Evolutionary conservation across 73 alveolate genomes (phyloP).

Genomic region (Paramecium octaurelia): DNA sequence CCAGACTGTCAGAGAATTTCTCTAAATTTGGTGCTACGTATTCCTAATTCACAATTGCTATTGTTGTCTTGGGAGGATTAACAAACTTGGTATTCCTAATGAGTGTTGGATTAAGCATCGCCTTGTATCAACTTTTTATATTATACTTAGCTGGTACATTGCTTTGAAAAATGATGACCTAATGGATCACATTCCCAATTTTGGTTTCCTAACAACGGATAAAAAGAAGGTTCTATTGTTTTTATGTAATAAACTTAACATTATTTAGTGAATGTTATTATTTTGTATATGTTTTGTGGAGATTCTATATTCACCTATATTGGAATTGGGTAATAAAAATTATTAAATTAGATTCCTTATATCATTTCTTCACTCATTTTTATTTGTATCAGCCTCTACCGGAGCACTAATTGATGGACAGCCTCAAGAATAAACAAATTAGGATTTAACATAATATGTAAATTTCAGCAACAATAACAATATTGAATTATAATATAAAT

Average conservation of each 20-base stretch:
- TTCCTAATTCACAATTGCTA: neutral
- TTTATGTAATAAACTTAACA: neutral
- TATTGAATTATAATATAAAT: neutral
- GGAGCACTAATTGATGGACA: neutral
- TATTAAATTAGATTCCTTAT: neutral
- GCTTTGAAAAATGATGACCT: neutral
- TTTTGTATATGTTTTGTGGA: constrained; percentile 33
- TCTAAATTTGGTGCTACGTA: neutral
- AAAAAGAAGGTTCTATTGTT: constrained; percentile 5
- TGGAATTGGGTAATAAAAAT: neutral
- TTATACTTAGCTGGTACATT: neutral
- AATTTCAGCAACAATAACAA: neutral
- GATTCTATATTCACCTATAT: constrained; percentile 36
- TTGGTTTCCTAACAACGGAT: neutral
- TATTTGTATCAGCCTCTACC: constrained; percentile 17
- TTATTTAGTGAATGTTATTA: neutral
- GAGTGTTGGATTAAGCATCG: neutral
- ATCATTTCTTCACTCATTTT: constrained; percentile 20
- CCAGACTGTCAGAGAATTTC: constrained; percentile 9
- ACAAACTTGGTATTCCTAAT: neutral
- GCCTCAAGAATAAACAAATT: neutral
- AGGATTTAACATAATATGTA: neutral
- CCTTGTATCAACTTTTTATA: neutral
- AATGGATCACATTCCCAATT: neutral
- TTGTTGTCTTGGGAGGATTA: neutral